These are phyloP conservation scores for Lasiosphaeria miniovina DNA, from an alignment of 495 filamentous ascomycete genomes.

Conservation along the genomic window DNA sequence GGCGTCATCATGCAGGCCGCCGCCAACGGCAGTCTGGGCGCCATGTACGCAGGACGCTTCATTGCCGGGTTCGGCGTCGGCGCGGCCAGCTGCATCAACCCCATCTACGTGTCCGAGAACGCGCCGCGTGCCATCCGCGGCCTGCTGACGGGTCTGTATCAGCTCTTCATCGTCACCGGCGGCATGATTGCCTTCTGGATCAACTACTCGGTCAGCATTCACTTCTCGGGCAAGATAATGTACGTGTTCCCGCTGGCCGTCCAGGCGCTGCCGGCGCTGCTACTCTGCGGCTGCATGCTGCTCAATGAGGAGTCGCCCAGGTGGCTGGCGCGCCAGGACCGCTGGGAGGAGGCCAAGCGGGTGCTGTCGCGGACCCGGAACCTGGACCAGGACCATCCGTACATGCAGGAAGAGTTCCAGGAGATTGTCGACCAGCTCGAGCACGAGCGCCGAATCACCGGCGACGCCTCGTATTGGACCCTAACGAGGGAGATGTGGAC, in stretches of 20 bases:
- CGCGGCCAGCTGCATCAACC: constrained; percentile 56
- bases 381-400: constrained; percentile 55
- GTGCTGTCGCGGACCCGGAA: constrained; percentile 57
- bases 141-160: constrained; percentile 55
- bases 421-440: constrained; percentile 70
- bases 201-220: constrained; percentile 50
- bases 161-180: constrained; percentile 59
- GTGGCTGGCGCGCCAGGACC: constrained; percentile 65
- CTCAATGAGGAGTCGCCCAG: constrained; percentile 66
- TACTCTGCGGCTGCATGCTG: constrained; percentile 55
- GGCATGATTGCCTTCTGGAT: constrained; percentile 58
- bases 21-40: constrained; percentile 46
- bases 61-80: constrained; percentile 61
- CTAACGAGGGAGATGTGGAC: constrained; percentile 70
- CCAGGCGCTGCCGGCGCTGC: constrained; percentile 60
- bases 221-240: constrained; percentile 37
- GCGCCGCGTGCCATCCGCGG: constrained; percentile 52
- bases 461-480: constrained; percentile 60
- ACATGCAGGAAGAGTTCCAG: constrained; percentile 62
- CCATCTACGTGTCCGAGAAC: constrained; percentile 57
- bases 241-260: constrained; percentile 68
- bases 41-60: constrained; percentile 62
- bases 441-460: constrained; percentile 60
- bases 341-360: constrained; percentile 62
- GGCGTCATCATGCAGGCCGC: constrained; percentile 57